Conservation (phyloP, 1,284 basidiomycete genomes). For the Cryptococcus sp. region DNA sequence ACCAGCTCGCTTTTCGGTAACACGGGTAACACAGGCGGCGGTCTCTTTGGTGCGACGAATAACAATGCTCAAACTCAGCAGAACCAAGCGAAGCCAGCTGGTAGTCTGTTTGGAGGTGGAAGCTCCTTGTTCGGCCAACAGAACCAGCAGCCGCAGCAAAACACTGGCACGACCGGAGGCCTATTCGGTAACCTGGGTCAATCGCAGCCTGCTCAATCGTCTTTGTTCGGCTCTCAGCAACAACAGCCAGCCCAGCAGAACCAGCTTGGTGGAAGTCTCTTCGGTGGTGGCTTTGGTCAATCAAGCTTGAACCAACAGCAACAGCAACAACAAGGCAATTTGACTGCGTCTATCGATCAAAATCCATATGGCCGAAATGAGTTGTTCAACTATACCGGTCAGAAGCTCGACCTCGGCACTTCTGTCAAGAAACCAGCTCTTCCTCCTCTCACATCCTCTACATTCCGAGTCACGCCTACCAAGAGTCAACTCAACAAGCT, state of each 20-base stretch:
- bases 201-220: conserved; percentile 26
- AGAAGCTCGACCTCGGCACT: conserved; percentile 39
- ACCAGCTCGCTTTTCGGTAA: conserved; percentile 53
- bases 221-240: conserved; percentile 52
- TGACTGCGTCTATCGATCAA: conserved; percentile 81
- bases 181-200: conserved; percentile 48
- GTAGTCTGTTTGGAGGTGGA: conserved; percentile 10
- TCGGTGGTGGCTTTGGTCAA: conserved; percentile 35
- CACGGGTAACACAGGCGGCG: conserved; percentile 7
- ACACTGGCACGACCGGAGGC: conserved; percentile 24
- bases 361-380: conserved; percentile 77
- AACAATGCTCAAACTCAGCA: neutral
- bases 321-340: conserved; percentile 48
- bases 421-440: conserved; percentile 49
- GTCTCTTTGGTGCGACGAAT: conserved; percentile 28
- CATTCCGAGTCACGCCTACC: conserved; percentile 45
- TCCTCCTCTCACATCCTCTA: conserved; percentile 47
- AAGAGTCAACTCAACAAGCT: conserved; percentile 49
- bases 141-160: conserved; percentile 11
- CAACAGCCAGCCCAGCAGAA: conserved; percentile 24
- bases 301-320: conserved; percentile 28
- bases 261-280: conserved; percentile 22
- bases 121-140: conserved; percentile 25
- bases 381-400: conserved; percentile 49
- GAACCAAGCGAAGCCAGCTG: conserved; percentile 21